Evolutionary conservation across 2,329 filamentous ascomycete genomes (phyloP), one percentile per base, ranked within the genome.

Genomic region (Fusarium mexicanum): DNA sequence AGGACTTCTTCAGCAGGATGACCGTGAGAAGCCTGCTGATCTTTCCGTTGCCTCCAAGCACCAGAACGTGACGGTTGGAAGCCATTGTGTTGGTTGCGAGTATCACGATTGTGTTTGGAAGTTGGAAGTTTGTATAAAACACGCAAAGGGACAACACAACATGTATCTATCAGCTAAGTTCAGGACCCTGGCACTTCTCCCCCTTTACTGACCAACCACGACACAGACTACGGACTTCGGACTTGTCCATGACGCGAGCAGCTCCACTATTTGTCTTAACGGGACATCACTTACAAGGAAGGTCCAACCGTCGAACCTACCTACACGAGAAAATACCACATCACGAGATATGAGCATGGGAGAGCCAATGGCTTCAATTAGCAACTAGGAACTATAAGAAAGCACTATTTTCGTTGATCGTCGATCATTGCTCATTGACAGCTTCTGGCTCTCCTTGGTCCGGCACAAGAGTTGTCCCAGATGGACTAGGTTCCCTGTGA

Each of bases 1-100:
- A 94, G 50, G 88, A 88, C 73, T 90, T 89, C 41, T 90, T 85
- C 31, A 95, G 87, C 17, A 95, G 88, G 62, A 94, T 86, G 3
- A 91, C 91, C 11, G 93, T 95, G 18, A 95, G 86, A 38, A 91
- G 84, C 47, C 92, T 88, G 71, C 92, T 88, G 59, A 95, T 84
- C 81, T 93, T 93, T 81, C 93, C 93, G 83, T 94, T 93, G 72
- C 93, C 93, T 76, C 93, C 93, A 59, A 95, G 88, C 64, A 95
- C 83, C 64, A 94, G 89, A 61, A 94, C 87, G 76, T 87, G 84
- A 33, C 74, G 77, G 31, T 64, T 48, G 20, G 73, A 26, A 54
- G 68, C 18, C 76, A 78, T 77, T 50, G 44, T 54, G 33, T 47
- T 60, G 6, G 24, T 60, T 51, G 43, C 22, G 44, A 50, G 37